Base-by-base conservation (phyloP, 192 early-diverging fungal species). In the Coemansia sp. region DNA sequence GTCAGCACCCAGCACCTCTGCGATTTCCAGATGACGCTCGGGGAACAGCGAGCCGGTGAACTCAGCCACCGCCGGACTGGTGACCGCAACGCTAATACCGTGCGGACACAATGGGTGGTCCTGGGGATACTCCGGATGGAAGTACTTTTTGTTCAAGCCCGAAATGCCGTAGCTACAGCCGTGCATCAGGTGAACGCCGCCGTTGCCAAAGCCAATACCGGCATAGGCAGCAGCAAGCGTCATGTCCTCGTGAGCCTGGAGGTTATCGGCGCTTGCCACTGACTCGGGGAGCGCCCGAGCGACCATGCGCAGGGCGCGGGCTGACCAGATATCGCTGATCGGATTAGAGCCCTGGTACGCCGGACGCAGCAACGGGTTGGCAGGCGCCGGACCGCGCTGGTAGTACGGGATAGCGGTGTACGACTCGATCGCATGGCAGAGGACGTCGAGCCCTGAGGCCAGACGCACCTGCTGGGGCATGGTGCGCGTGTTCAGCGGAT, bases 281-380 rank as follows among this genome's bases (percentile, higher is more conserved):
- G 89, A 86, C 41, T 85, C 79, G 9, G 86, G 89, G 46, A 95
- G 67, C 47, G 91, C 87, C 51, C 91, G 78, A 52, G 89, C 83
- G 8, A 89, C 89, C 87, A 95, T 88, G 43, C 80, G 79, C 59
- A 95, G 69, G 8, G 88, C 88, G 62, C 85, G 83, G 10, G 87
- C 60, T 0, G 91, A 91, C 93, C 93, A 95, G 44, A 95, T 85
- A 59, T 95, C 93, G 62, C 85, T 87, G 74, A 95, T 95, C 7
- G 93, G 93, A 69, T 95, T 95, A 39, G 91, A 85, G 21, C 93
- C 93, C 72, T 95, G 91, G 73, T 95, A 95, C 2, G 93, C 91
- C 9, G 93, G 93, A 48, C 93, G 85, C 40, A 84, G 69, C 14
- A 90, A 83, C 34, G 93, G 93, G 71, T 92, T 91, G 40, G 66